Evolutionary conservation across 768 basidiomycete genomes (phyloP).

Genomic region (Phaeolepiota aurea): DNA sequence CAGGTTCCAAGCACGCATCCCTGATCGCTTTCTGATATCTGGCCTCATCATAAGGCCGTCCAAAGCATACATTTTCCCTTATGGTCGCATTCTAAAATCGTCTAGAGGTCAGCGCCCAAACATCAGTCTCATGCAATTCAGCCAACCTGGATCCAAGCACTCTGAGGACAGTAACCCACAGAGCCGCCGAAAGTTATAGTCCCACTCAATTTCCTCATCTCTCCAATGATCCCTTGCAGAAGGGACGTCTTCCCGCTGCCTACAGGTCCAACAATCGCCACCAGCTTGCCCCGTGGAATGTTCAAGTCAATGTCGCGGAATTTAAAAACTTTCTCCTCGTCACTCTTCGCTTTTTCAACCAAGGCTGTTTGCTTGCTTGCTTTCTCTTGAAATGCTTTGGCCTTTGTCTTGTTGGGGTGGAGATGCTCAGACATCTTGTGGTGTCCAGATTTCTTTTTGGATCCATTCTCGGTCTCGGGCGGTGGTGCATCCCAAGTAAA

Average conservation of each 20-base stretch:
- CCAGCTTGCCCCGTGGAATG: conserved; percentile 70
- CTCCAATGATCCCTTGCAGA: conserved; percentile 69
- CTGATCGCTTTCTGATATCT: conserved; percentile 75
- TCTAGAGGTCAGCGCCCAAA: conserved; percentile 1
- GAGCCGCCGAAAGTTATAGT: conserved; percentile 65
- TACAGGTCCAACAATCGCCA: conserved; percentile 81
- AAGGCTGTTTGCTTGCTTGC: conserved; percentile 13
- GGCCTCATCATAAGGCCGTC: conserved; percentile 71
- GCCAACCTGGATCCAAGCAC: conserved; percentile 79
- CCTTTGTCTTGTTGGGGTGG: conserved; percentile 9
- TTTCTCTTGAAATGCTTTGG: conserved; percentile 19
- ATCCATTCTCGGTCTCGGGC: conserved; percentile 29
- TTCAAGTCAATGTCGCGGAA: conserved; percentile 54
- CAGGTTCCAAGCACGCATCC: conserved; percentile 73
- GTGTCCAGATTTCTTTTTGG: conserved; percentile 20
- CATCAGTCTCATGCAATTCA: neutral
- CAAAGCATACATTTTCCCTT: conserved; percentile 86
- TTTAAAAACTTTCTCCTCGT: conserved; percentile 47
- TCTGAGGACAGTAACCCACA: conserved; percentile 79
- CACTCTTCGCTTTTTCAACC: conserved; percentile 19
- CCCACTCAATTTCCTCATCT: conserved; percentile 71
- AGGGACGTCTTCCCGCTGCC: conserved; percentile 66
- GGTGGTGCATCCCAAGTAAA: conserved; percentile 87
- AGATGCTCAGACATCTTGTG: conserved; percentile 5
- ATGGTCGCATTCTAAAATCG: conserved; percentile 63